Evolutionary conservation across 108 stramenopile genomes (phyloP).

Genomic region (Pseudonitzschia pungens): DNA sequence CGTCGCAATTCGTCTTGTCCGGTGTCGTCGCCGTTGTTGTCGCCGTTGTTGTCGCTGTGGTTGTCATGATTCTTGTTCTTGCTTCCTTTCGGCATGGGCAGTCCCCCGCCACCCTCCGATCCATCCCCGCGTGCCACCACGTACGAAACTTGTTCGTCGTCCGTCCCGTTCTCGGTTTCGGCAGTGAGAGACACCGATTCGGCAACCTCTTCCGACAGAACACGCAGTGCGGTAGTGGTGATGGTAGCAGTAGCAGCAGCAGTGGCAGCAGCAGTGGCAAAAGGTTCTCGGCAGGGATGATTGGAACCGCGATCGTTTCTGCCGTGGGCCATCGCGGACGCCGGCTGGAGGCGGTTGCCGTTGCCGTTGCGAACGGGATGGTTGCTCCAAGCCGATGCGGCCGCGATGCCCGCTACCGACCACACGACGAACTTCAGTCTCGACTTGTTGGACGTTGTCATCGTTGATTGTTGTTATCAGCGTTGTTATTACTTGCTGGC

Average conservation of each 20-base stretch:
- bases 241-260: too few species aligned
- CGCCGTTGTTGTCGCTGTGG: neutral
- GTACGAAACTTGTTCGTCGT: slow-evolving; percentile 46
- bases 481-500: neutral
- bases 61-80: neutral
- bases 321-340: too few species aligned
- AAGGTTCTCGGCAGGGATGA: neutral
- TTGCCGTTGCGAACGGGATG: too few species aligned
- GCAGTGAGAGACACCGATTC: neutral
- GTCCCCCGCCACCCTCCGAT: slow-evolving; percentile 78
- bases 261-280: too few species aligned
- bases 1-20: slow-evolving; percentile 40
- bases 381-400: neutral
- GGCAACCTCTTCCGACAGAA: neutral
- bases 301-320: too few species aligned
- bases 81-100: slow-evolving; percentile 64
- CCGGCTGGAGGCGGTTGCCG: too few species aligned
- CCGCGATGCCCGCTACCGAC: slow-evolving; percentile 1
- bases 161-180: neutral
- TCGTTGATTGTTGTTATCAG: too few species aligned
- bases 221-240: neutral
- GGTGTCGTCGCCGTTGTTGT: neutral
- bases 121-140: slow-evolving; percentile 73
- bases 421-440: neutral
- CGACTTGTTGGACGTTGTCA: neutral